Percentiles rank a stretch among this genome's conserved stretches.
These are phyloP conservation scores for Diaporthe sp. DNA, from an alignment of 2,329 filamentous ascomycete genomes.

Conservation along the genomic window DNA sequence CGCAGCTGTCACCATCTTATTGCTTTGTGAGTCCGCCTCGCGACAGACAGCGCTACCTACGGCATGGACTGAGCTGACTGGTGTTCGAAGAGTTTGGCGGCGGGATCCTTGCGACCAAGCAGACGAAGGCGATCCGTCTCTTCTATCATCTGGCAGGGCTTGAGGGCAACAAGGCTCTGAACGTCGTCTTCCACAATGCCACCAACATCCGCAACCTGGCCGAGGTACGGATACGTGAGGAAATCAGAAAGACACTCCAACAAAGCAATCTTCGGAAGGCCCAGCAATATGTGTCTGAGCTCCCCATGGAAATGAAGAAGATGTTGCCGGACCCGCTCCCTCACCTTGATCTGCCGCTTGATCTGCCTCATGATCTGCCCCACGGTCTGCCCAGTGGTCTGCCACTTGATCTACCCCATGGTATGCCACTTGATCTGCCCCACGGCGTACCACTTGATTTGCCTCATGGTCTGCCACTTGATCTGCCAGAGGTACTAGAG, in stretches of 20 bases:
- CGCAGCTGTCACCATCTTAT: constrained; percentile 22
- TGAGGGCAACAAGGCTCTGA: constrained; percentile 1
- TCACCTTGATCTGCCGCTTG: background rate
- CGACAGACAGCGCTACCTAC: no score
- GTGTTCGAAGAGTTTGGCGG: constrained; percentile 37
- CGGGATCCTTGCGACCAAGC: constrained; percentile 37
- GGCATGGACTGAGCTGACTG: background rate
- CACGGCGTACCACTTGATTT: no score
- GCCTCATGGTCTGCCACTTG: background rate
- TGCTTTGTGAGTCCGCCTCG: constrained; percentile 37
- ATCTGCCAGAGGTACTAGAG: background rate
- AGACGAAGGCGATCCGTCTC: constrained; percentile 29
- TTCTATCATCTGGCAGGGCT: constrained; percentile 29
- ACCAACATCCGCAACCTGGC: constrained; percentile 39
- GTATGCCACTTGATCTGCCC: no score
- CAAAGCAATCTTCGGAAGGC: background rate
- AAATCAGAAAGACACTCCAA: background rate
- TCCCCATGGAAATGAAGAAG: constrained; percentile 33
- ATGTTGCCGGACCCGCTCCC: background rate
- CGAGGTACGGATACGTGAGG: constrained; percentile 37
- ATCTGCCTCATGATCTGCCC: background rate
- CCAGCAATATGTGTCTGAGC: constrained; percentile 12
- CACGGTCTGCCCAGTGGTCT: no score
- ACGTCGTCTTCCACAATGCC: constrained; percentile 34
- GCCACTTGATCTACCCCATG: no score